Base-by-base conservation (phyloP, 73 alveolate species). In the Paramecium tetraurelia region DNA sequence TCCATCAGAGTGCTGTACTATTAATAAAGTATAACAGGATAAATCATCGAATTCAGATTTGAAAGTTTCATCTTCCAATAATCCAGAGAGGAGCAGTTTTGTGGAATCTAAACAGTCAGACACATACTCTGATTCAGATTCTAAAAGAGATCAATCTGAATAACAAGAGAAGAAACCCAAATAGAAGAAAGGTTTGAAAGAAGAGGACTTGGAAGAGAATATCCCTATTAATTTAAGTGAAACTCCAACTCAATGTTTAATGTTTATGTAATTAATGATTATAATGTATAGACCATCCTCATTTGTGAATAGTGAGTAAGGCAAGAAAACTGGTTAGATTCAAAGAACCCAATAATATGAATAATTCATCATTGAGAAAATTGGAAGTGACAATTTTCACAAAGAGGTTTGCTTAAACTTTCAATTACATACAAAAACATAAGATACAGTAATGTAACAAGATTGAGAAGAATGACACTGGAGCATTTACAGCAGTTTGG, bases 151-250 rank as follows among this genome's bases (percentile, higher is more conserved):
- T 46, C 48, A 80, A 80, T 80, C 90, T 3, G 94, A 89, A 40
- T 27, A 71, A 27, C 46, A 83, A 22, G 94, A 89, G 36, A 89
- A 89, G 68, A 89, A 89, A 53, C 89, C 90, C 1, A 92, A 77
- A 80, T 21, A 80, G 44, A 85, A 85, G 35, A 85, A 93, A 80
- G 89, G 95, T n/a, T 59, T 92, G 6, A 75, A 46, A 20, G 96
- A 93, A 31, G 95, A 80, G 35, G 95, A 93, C 80, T 75, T 92
- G 16, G 96, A 93, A 31, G 89, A 93, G 68, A 63, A 95, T 31
- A 93, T 96, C 12, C 97, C 95, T 59, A 96, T 96, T 46, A 95
- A 95, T 40, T 85, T 96, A 21, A 57, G 86, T 31, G 99, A 96
- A 63, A 95, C 98, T 9, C 96, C 95, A 14, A 96, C 99, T 9